phyloP scores from a whole-genome alignment of 2,329 filamentous ascomycete species.

The Hypoxylon sp. region DNA sequence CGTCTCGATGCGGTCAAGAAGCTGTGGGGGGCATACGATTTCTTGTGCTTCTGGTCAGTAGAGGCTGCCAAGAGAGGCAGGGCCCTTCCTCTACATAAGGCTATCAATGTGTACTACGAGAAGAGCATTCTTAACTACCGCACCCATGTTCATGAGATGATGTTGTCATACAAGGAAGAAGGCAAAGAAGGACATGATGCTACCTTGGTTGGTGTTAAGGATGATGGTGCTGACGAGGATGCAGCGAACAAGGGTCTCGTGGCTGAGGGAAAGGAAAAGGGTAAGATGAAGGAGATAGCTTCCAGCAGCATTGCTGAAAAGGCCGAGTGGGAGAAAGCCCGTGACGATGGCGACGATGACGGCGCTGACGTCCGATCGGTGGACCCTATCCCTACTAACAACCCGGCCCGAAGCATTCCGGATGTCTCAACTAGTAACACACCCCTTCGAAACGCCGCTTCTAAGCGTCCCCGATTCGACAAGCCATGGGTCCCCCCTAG shows the following conservation, averaged over 20 bases:
- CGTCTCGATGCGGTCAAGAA: slow-evolving; percentile 7
- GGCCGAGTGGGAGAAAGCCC: neutral
- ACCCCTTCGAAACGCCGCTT: no score
- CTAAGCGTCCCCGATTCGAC: no score
- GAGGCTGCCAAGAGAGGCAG: neutral
- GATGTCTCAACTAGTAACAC: no score
- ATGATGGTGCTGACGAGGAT: neutral
- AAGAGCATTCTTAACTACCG: neutral
- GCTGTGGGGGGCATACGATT: slow-evolving; percentile 15
- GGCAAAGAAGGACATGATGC: neutral
- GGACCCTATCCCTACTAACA: neutral
- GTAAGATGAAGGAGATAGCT: neutral
- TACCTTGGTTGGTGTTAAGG: neutral
- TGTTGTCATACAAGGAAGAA: neutral
- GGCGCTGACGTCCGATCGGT: neutral
- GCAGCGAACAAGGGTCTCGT: neutral
- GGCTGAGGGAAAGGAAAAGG: neutral
- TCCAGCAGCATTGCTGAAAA: neutral
- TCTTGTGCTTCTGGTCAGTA: slow-evolving; percentile 18
- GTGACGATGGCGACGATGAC: neutral
- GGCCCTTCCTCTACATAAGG: neutral
- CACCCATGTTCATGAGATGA: neutral
- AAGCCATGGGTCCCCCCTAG: no score
- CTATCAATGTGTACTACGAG: slow-evolving; percentile 1
- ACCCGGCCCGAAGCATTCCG: no score